Evolutionary conservation across 148 eudicot species (phyloP).

Genomic region (Diospyros kaki): DNA sequence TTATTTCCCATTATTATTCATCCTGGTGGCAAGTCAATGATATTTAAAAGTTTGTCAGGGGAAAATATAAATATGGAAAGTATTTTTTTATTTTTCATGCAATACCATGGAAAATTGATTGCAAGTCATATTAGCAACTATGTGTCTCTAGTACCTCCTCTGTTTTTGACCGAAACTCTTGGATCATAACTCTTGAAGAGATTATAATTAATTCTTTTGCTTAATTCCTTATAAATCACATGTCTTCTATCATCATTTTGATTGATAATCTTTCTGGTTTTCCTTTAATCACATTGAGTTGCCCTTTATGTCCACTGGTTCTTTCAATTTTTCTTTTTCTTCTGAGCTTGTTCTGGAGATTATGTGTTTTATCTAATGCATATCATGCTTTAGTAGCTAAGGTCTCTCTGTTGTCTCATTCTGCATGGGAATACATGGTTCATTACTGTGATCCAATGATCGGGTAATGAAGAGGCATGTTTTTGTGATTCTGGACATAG

Average conservation of each 20-base stretch:
- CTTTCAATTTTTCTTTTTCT: not conserved
- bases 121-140: not conserved
- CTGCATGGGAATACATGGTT: no score
- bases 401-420: no score
- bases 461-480: no score
- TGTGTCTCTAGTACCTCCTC: not conserved
- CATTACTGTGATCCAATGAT: no score
- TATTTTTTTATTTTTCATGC: not conserved
- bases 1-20: not conserved
- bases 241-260: not conserved
- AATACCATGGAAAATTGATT: not conserved
- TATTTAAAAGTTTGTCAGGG: no score
- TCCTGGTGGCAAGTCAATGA: not conserved
- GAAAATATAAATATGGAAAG: no score
- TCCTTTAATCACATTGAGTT: not conserved
- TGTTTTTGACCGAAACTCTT: not conserved
- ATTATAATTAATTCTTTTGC: not conserved
- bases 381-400: no score
- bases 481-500: no score
- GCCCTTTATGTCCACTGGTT: not conserved
- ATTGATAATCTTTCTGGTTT: not conserved
- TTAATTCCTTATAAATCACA: not conserved
- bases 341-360: not conserved
- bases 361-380: not conserved
- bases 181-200: not conserved